Base-by-base conservation (phyloP, 352 stramenopile species). In the Pythium inflatum region DNA sequence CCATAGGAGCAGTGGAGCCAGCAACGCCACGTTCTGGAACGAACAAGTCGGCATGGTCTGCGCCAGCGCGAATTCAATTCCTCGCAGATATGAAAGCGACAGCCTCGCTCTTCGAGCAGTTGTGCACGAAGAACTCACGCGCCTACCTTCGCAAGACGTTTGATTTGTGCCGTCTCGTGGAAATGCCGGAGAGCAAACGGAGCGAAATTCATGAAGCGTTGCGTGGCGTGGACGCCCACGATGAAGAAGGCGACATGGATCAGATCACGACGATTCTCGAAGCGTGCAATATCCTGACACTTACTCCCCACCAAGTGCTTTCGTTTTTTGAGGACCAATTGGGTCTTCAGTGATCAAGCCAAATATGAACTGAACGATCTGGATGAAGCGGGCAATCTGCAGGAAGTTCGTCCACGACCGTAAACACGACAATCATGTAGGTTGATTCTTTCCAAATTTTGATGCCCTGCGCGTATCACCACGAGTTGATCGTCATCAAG, bases 231-330 rank as follows among this genome's bases (percentile, higher is more conserved):
- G 71, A 73, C 57, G 62, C n/a, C 7, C 36, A 56, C 30, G 62
- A 40, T 36, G 49, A 46, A 38, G 49, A 7, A 48, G 38, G 60
- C 24, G 60, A 49, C 11, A 73, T 87, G 41, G 83, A 90, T 62
- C 85, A 91, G 62, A 66, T 91, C 68, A 85, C 79, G 46, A 91
- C 80, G 20, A 90, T 93, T 50, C 76, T 93, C 8, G 85, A 93
- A 48, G 82, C 82, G 9, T 88, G 85, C 45, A 73, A 73, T 31
- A 78, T 91, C 38, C 75, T 80, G 45, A 76, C 74, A 27, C 67
- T 93, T 27, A 78, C 72, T 0, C 81, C 80, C 5, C 62, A 74
- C 11, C 72, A 89, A 75, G 80, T 91, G n/a, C 56, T 62, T 14
- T 7, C 25, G 6, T 78, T 78, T 20, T 72, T 55, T 27, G 51